Conservation (phyloP, 208 protist genomes). For the Endotrypanum monterogeii region DNA sequence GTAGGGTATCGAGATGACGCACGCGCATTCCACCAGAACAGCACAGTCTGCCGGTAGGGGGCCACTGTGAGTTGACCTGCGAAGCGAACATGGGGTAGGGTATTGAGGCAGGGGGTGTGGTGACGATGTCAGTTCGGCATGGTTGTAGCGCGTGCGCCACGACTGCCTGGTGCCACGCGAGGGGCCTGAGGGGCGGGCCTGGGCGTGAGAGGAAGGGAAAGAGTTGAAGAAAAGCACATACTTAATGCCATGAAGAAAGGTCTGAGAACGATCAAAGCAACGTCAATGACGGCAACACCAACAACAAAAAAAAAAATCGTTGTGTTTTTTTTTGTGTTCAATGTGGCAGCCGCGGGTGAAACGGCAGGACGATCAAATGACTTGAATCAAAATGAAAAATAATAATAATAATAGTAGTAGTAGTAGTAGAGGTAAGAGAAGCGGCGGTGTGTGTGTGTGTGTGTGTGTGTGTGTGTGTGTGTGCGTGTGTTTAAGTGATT, state of each 20-base stretch:
- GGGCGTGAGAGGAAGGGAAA: too few relatives aligned
- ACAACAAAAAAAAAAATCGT: slow-evolving; percentile 10
- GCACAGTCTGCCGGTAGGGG: background rate
- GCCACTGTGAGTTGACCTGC: too few relatives aligned
- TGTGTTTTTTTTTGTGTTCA: background rate
- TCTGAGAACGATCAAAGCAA: too few relatives aligned
- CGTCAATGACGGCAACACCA: too few relatives aligned
- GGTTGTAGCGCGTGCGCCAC: too few relatives aligned
- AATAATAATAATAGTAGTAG: background rate
- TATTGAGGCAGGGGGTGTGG: too few relatives aligned
- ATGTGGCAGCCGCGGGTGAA: background rate
- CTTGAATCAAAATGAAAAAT: background rate
- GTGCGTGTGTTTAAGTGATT: background rate
- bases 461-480: background rate
- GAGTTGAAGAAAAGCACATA: too few relatives aligned
- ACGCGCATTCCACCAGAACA: background rate
- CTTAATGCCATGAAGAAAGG: too few relatives aligned
- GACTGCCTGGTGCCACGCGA: too few relatives aligned
- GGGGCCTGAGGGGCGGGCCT: too few relatives aligned
- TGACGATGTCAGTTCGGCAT: background rate
- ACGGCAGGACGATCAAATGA: background rate
- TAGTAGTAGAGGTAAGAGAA: background rate
- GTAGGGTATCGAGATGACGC: background rate
- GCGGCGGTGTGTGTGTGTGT: background rate
- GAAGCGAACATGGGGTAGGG: too few relatives aligned